A percentile compares a stretch with the other conserved stretches of the same genome.
These are phyloP conservation scores for Calonectria pauciramosa DNA, from an alignment of 2,329 filamentous ascomycete genomes.

Conservation along the genomic window DNA sequence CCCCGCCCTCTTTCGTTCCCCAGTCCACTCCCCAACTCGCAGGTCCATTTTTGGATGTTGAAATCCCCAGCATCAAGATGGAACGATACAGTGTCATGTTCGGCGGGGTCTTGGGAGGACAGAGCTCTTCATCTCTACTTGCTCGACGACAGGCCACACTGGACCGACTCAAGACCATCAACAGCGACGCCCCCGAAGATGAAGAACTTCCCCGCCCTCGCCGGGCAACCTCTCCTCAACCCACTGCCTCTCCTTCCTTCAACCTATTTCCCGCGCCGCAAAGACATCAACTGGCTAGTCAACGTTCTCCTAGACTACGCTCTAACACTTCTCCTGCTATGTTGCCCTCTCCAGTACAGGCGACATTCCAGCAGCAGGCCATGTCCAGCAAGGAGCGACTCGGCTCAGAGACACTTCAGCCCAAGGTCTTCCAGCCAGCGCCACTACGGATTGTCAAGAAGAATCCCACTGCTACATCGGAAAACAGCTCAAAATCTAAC, in stretches of 20 bases:
- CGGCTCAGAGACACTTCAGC: slow-evolving; percentile 23
- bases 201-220: slow-evolving; percentile 50
- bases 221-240: slow-evolving; percentile 65
- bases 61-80: slow-evolving; percentile 84
- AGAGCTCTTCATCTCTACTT: slow-evolving; percentile 56
- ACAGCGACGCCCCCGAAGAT: slow-evolving; percentile 57
- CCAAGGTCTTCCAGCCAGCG: slow-evolving; percentile 32
- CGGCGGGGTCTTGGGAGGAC: slow-evolving; percentile 74
- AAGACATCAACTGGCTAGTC: slow-evolving; percentile 38
- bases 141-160: slow-evolving; percentile 71
- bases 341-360: slow-evolving; percentile 58
- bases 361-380: slow-evolving; percentile 48
- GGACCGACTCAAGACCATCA: slow-evolving; percentile 68
- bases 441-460: slow-evolving; percentile 16
- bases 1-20: slow-evolving; percentile 29
- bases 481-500: slow-evolving; percentile 43
- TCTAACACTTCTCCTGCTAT: slow-evolving; percentile 69
- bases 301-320: slow-evolving; percentile 59
- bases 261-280: slow-evolving; percentile 58
- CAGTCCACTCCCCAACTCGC: slow-evolving; percentile 36
- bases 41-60: slow-evolving; percentile 73
- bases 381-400: slow-evolving; percentile 2
- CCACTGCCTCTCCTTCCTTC: slow-evolving; percentile 58
- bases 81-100: slow-evolving; percentile 98
- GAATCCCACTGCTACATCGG: slow-evolving; percentile 5